Conservation (phyloP, 2,329 filamentous ascomycete genomes). For the Botrytis cinerea region DNA sequence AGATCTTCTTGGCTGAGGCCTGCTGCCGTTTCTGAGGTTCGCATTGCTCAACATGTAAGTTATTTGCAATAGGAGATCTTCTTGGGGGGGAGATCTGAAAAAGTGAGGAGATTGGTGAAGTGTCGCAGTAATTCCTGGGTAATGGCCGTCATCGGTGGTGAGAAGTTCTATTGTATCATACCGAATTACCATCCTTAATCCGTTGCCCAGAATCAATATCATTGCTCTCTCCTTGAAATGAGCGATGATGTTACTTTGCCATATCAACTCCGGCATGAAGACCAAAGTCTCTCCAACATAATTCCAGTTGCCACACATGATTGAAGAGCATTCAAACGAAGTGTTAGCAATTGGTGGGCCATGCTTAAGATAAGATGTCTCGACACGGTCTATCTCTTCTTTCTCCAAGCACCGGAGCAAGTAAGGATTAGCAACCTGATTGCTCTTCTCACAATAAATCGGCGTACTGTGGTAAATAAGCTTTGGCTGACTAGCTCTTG, state of each 20-base stretch:
- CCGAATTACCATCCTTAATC: conserved; percentile 52
- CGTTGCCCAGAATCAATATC: conserved; percentile 44
- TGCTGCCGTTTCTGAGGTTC: conserved; percentile 20
- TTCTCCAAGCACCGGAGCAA: conserved; percentile 31
- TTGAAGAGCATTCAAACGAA: conserved; percentile 40
- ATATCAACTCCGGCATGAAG: conserved; percentile 46
- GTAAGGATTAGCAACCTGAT: conserved; percentile 31
- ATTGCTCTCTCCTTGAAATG: conserved; percentile 45
- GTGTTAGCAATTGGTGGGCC: conserved; percentile 32
- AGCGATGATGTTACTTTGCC: conserved; percentile 46
- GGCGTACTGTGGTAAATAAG: conserved; percentile 29
- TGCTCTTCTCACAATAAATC: conserved; percentile 36
- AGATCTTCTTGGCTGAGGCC: conserved; percentile 30
- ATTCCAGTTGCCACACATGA: conserved; percentile 49
- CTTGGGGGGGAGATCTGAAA: conserved; percentile 40
- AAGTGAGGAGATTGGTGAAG: conserved; percentile 55
- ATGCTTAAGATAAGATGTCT: not conserved
- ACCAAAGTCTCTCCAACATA: conserved; percentile 44
- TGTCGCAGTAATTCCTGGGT: conserved; percentile 50
- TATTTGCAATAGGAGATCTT: conserved; percentile 25
- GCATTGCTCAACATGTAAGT: conserved; percentile 7
- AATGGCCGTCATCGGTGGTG: conserved; percentile 47
- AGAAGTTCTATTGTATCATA: conserved; percentile 33
- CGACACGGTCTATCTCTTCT: conserved; percentile 30
- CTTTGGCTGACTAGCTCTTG: not conserved